Evolutionary conservation across 2,329 filamentous ascomycete species (phyloP), one percentile per base, ranked within the genome.

Genomic region (Lasiodiplodia hormozganensis): DNA sequence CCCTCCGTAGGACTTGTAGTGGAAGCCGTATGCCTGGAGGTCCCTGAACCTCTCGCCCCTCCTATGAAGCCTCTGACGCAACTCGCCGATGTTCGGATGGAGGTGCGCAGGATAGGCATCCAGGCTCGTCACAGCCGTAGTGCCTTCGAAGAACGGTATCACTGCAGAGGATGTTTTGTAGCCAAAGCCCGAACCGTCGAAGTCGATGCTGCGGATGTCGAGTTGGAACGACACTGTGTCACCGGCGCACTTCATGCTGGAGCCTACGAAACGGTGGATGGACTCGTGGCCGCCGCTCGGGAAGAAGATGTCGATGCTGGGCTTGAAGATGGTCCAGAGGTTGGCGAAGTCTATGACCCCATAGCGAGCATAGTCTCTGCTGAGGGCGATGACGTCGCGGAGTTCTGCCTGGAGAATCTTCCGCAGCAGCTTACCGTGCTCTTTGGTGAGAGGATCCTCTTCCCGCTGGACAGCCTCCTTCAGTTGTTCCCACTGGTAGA

Each of bases 1-100:
- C 5, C 85, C 85, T 31, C 82, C 77, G 70, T 87, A 87, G 0
- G 80, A 77, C 65, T 81, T 82, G 74, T 85, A 87, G 67, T 85
- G 82, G 36, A 81, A 81, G 1, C 85, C 85, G 51, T 80, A 79
- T 4, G 36, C 31, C 2, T 47, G 52, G 31, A 85, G 76, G 8
- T 74, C 71, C 69, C 86, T 83, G 68, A 84, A 81, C 51, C 79
- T 78, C n/a, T 76, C 78, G 10, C 85, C 85, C 4, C 84, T 81
- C 23, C 79, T 76, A 25, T 83, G 77, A 6, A 87, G 75, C 4
- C 75, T 74, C 8, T 76, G 67, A 8, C 75, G 76, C 16, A 86
- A 70, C 1, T 75, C 73, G 0, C 79, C 74, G 36, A 79, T 74
- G 3, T 83, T 75, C 1, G 74, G 69, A 71, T 86, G 83, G 68